phyloP scores from a whole-genome alignment of 2,329 filamentous ascomycete species.

The Aspergillus sp. region DNA sequence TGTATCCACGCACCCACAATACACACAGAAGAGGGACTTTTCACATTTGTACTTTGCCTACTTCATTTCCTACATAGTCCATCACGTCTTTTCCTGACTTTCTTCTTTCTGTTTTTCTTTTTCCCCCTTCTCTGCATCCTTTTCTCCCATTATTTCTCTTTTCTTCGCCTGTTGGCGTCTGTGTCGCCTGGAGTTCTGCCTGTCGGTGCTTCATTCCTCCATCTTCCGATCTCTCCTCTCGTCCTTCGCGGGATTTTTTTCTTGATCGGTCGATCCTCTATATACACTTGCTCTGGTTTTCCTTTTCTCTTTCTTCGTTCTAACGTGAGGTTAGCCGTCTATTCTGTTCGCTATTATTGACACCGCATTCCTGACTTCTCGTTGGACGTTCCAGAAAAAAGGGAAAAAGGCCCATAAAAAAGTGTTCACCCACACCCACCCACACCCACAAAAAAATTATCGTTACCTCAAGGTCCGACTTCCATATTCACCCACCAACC shows the following conservation, averaged over 20 bases:
- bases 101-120: slow-evolving; percentile 12
- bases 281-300: slow-evolving; percentile 2
- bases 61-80: slow-evolving; percentile 10
- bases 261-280: slow-evolving; percentile 13
- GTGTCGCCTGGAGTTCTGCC: slow-evolving; percentile 17
- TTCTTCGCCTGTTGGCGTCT: slow-evolving; percentile 10
- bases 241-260: slow-evolving; percentile 13
- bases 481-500: background rate
- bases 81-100: slow-evolving; percentile 7
- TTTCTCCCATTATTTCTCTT: slow-evolving; percentile 11
- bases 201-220: slow-evolving; percentile 16
- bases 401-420: background rate
- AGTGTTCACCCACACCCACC: background rate
- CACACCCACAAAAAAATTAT: background rate
- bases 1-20: background rate
- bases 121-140: slow-evolving; percentile 9
- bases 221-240: slow-evolving; percentile 9
- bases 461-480: background rate
- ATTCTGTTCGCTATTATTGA: background rate
- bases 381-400: slow-evolving; percentile 1
- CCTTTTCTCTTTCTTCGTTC: slow-evolving; percentile 10
- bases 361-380: background rate
- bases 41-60: slow-evolving; percentile 9
- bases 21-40: slow-evolving; percentile 2
- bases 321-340: slow-evolving; percentile 11